Base-by-base conservation (phyloP, 306 rosid species). In the Medicago ruthenica region DNA sequence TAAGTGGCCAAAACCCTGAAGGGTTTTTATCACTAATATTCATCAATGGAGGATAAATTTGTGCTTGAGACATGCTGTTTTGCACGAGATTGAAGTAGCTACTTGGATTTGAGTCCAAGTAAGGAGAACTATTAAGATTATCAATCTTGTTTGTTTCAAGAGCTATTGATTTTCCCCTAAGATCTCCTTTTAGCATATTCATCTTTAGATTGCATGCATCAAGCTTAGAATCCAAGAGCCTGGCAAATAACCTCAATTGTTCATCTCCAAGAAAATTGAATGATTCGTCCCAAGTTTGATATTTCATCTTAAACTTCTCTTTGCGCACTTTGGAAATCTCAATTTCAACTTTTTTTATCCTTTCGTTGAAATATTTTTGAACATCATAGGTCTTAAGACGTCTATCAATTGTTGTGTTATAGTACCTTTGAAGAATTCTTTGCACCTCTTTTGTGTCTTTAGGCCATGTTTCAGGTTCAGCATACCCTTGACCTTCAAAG, bases 381-480 rank as follows among this genome's bases (percentile, higher is more conserved):
- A 78, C 48, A n/a, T 78, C 57, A 9, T 67, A 78, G 40, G 40
- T 37, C 48, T 61, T 82, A 1, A 63, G 74, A 34, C 63, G 64
- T 3, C 57, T 24, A 5, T 78, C 80, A 2, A 3, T 53, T 0
- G 76, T 73, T 0, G 68, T 82, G 64, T 61, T 60, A 0, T 27
- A 48, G 4, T 59, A 78, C 22, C 73, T 82, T 9, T 73, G 9
- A 68, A 82, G 75, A 7, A 82, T 75, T 6, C 50, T 65, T 4
- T 9, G 21, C 1, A 82, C 40, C 27, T 73, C 67, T 6, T 1
- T 3, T 3, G 0, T 12, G 0, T 82, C 80, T 53, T 60, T 9
- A 0, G 86, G 86, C 77, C 77, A 82, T 50, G 63, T 82, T 37
- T 78, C 77, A 0, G 66, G 79, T 50, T 66, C 71, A 59, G 0